Base-by-base conservation (phyloP, 352 stramenopile species). In the Pseudoperonospora humuli region DNA sequence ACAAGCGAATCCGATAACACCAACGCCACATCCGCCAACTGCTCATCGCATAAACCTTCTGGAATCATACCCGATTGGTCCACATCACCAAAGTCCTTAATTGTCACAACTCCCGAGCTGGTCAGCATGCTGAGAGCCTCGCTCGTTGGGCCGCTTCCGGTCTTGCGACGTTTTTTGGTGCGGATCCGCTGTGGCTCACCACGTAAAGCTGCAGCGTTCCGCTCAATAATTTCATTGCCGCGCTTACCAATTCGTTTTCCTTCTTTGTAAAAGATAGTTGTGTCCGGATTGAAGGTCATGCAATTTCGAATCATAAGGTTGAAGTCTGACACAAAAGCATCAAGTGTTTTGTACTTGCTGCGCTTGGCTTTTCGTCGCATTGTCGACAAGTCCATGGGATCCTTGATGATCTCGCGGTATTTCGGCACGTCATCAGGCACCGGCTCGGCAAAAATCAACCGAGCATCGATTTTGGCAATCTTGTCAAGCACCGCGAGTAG, bases 251-350 rank as follows among this genome's bases (percentile, higher is more conserved):
- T 61, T 28, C 81, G 74, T 47, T 93, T 93, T 38, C 64, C 82
- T 67, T 93, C 79, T 32, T 92, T 93, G 56, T 89, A 89, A 45
- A 90, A 93, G 13, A 93, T 78, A 2, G 82, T 92, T 21, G 74
- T 84, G 39, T 90, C 77, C 2, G 78, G 70, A 39, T 93, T 93
- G 52, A 90, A 93, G 5, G 75, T 80, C 57, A 90, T 70, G 41
- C 82, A 93, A 50, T 93, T 93, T 25, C 76, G 71, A 45, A 90
- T 91, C 70, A 93, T 93, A 14, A 91, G 59, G 36, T 84, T 77
- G 49, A 93, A 88, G 26, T 93, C 82, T 1, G 76, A 59, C 3
- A 62, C 63, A 58, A 93, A 88, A 20, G 68, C 57, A n/a, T 89
- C 77, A 15, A 91, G 45, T 19, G 70, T 84, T 59, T 86, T 85